phyloP scores from a whole-genome alignment of 2,329 filamentous ascomycete species.

The Penicillium brevicompactum region DNA sequence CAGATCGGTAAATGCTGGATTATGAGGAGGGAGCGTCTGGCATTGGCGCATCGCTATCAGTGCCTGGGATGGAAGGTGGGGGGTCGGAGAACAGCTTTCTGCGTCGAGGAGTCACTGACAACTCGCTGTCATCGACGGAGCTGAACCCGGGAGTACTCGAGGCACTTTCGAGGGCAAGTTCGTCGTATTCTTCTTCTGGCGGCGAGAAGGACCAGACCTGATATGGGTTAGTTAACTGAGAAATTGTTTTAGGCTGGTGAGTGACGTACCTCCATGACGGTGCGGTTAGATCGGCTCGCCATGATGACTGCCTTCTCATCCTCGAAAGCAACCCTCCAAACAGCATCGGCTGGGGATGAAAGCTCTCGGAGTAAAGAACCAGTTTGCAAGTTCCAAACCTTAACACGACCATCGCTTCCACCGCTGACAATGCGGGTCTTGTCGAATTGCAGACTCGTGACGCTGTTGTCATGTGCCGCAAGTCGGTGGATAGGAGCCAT shows the following conservation, averaged over 20 bases:
- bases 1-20: conserved; percentile 15
- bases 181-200: conserved; percentile 50
- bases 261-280: conserved; percentile 89
- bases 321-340: conserved; percentile 97
- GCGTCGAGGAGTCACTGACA: conserved; percentile 18
- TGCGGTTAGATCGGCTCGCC: conserved; percentile 79
- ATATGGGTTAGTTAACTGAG: conserved; percentile 12
- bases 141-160: conserved; percentile 36
- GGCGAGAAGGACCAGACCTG: conserved; percentile 96
- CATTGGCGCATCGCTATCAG: conserved; percentile 38
- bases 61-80: conserved; percentile 28
- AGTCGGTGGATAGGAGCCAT: conserved; percentile 92
- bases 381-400: conserved; percentile 95
- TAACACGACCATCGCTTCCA: conserved; percentile 95
- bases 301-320: conserved; percentile 98
- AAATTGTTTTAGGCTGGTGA: background rate
- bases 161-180: conserved; percentile 34
- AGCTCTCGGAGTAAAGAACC: conserved; percentile 89
- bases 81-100: conserved; percentile 36
- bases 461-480: conserved; percentile 96
- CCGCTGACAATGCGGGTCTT: conserved; percentile 93
- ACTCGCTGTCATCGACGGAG: conserved; percentile 20
- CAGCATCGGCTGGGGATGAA: conserved; percentile 86
- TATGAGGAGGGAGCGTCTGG: conserved; percentile 31
- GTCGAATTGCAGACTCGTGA: conserved; percentile 96